These are phyloP conservation scores for Tetracladium setigerum DNA, from an alignment of 495 filamentous ascomycete genomes.

Conservation along the genomic window DNA sequence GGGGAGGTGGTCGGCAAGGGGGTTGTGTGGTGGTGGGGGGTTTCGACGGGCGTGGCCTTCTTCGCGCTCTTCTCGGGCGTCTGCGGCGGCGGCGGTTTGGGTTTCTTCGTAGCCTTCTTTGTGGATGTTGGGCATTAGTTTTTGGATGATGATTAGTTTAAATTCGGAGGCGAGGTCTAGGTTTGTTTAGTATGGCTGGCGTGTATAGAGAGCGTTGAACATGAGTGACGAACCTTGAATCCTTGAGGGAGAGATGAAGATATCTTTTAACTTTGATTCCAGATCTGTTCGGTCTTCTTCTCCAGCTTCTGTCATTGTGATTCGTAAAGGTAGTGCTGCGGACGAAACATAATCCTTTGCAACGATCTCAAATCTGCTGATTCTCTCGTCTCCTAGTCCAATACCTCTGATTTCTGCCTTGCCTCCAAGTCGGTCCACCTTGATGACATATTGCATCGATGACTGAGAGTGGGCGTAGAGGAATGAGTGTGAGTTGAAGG, in stretches of 20 bases:
- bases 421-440: constrained; percentile 70
- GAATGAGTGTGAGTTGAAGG: constrained; percentile 61
- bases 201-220: not conserved
- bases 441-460: constrained; percentile 75
- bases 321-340: constrained; percentile 39
- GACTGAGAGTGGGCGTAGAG: constrained; percentile 88
- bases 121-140: constrained; percentile 20
- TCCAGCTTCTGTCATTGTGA: constrained; percentile 26
- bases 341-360: constrained; percentile 67
- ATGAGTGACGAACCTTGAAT: constrained; percentile 29
- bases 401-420: constrained; percentile 79
- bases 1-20: constrained; percentile 42
- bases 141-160: constrained; percentile 20
- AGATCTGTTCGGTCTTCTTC: constrained; percentile 35
- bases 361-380: constrained; percentile 65
- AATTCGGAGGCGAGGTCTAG: constrained; percentile 21
- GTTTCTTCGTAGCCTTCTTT: constrained; percentile 25
- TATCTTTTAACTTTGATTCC: constrained; percentile 43
- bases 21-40: constrained; percentile 34
- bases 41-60: constrained; percentile 25
- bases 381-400: constrained; percentile 72
- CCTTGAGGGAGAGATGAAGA: constrained; percentile 66
- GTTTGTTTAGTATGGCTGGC: constrained; percentile 5
- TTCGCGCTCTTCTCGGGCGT: constrained; percentile 20
- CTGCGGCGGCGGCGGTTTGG: constrained; percentile 26